Base-by-base conservation (phyloP, 345 rosid genomes). In the Raphanus raphanistrum region DNA sequence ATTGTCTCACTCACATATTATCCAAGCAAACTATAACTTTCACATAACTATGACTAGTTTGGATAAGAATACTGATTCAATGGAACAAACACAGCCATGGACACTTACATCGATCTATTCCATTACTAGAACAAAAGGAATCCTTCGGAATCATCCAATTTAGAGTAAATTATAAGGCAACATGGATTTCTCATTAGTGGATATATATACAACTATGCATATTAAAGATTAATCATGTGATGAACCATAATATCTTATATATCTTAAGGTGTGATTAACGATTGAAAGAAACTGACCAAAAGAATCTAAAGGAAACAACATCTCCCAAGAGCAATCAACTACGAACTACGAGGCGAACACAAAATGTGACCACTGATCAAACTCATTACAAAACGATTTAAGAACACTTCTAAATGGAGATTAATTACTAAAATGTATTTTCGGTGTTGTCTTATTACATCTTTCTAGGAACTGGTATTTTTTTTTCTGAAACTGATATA, bases 11-110 rank as follows among this genome's bases (percentile, higher is more conserved):
- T 74, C 82, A 63, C 79, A 79, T 68, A 74, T 63, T 79, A 55
- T 79, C 79, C 79, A 79, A 79, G 82, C 15, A 79, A 79, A 68
- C 79, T 79, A 67, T 62, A 68, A 68, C 71, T 79, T 79, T 52
- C 71, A 68, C 74, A 73, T 43, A 45, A 48, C 0, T 48, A 48
- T 26, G 15, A 17, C 70, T 27, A 28, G 10, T 48, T 27, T 74
- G 82, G 82, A 79, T 79, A 79, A 79, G 82, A 54, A 69, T 63
- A 54, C 15, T 16, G 75, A 68, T 74, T 73, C 75, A 38, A 21
- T 17, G 32, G 74, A 79, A 79, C 75, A 74, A 52, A 68, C 50
- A 79, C 79, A 79, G 71, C 68, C 82, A 68, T 41, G 10, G 6
- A 8, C 62, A 50, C 70, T 78, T 50, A 12, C 3, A 73, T 52